Percentiles rank a stretch among this genome's conserved stretches.
These are phyloP conservation scores for Leersia perrieri DNA, from an alignment of 176 grass and related monocot genomes.

Conservation along the genomic window DNA sequence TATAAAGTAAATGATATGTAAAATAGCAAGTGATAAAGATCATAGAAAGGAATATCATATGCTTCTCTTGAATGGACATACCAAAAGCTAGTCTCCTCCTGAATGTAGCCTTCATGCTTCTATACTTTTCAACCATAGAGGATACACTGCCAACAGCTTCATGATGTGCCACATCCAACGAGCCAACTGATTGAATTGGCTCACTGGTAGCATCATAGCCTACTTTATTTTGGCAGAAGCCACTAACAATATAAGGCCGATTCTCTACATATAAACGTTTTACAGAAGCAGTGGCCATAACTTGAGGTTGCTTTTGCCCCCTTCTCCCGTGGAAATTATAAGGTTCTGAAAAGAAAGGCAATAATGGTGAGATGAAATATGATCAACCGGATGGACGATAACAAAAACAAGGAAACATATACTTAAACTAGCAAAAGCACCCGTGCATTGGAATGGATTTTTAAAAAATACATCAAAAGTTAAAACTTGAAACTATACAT, in stretches of 20 bases:
- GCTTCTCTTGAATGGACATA: constrained; percentile 33
- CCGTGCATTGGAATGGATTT: background rate
- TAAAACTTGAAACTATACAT: background rate
- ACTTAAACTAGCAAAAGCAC: background rate
- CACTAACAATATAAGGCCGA: constrained; percentile 81
- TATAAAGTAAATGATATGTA: background rate
- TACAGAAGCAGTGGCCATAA: constrained; percentile 78
- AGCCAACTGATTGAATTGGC: constrained; percentile 49
- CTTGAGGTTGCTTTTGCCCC: constrained; percentile 95
- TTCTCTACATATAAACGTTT: constrained; percentile 95
- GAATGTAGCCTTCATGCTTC: constrained; percentile 75
- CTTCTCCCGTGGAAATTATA: constrained; percentile 78
- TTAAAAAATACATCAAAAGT: background rate
- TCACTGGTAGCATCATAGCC: constrained; percentile 48
- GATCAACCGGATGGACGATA: constrained; percentile 6
- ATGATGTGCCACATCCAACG: constrained; percentile 53
- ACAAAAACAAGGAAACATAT: background rate
- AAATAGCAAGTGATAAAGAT: constrained; percentile 16
- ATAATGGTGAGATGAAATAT: constrained; percentile 21
- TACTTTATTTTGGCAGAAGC: constrained; percentile 68
- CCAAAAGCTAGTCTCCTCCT: constrained; percentile 92
- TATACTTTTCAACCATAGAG: constrained; percentile 95
- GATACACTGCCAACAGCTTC: constrained; percentile 62
- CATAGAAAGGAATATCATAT: background rate
- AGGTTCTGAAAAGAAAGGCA: constrained; percentile 63